Evolutionary conservation across 2,329 filamentous ascomycete species (phyloP), one percentile per base, ranked within the genome.

Genomic region (Diaporthe caulivora): DNA sequence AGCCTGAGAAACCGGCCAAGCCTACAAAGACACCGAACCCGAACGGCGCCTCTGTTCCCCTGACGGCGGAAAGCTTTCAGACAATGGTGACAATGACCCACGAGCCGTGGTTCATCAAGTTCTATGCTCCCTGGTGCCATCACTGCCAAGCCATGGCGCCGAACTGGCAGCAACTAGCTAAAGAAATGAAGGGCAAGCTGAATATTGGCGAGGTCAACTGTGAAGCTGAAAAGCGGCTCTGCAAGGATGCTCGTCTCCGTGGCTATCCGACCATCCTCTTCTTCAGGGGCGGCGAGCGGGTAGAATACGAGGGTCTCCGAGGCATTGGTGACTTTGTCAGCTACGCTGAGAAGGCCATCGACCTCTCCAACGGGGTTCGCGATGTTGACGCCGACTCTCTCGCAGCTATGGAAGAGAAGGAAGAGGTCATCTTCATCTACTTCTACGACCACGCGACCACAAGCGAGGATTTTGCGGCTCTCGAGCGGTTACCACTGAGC

Each of bases 21-120:
- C 85, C 89, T 8, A 86, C 87, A 37, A 82, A 85, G 24, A 89
- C 88, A 13, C 91, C 93, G 29, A 98, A 99, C 77, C 89, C 91
- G 5, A 87, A 92, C 53, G 97, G 97, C 9, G 86, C 89, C 21
- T 97, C 95, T 9, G 87, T 95, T 44, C 84, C 92, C 9, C 88
- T 99, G 69, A 95, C 92, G 2, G 92, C 94, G 0, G 95, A 98
- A 80, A 94, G 87, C 76, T 99, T 99, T 85, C 93, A 97, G 81
- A 91, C 90, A 73, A 86, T 93, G 49, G 95, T 99, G 60, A 97
- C 95, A 3, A 93, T 92, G 81, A 95, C 95, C 0, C 91, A 94
- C 76, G 95, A 98, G 76, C 93, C 95, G 8, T 99, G 97, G 97
- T 98, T 99, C 80, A 92, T 99, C 87, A 99, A 99, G 83, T 98